A percentile compares a stretch with the other conserved stretches of the same genome.
These are phyloP conservation scores for Coemansia sp. DNA, from an alignment of 192 early-diverging fungal genomes.

Conservation along the genomic window DNA sequence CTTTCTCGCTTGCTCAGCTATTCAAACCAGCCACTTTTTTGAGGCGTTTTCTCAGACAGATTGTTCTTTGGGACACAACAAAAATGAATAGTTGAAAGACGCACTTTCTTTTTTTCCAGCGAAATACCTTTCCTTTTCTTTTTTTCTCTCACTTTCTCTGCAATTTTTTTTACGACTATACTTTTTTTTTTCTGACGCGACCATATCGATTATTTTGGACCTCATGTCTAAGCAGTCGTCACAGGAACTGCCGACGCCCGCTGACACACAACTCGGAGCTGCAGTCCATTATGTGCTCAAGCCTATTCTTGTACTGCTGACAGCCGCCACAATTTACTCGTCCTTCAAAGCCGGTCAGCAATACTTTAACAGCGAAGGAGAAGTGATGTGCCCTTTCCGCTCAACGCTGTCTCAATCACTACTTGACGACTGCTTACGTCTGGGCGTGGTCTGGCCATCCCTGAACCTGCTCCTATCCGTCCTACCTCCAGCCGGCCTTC, in stretches of 20 bases:
- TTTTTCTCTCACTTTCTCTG: neutral
- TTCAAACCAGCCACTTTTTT: no score
- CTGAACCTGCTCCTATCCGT: neutral
- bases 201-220: neutral
- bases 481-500: neutral
- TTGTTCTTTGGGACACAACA: no score
- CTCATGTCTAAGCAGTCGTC: neutral
- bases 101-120: neutral
- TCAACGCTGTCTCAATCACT: neutral
- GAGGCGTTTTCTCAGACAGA: no score
- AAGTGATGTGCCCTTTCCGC: neutral
- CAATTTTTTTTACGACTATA: neutral
- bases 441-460: neutral
- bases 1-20: no score
- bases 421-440: neutral
- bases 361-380: neutral
- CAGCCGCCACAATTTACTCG: neutral
- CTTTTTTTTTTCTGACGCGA: neutral
- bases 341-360: neutral
- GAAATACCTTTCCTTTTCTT: neutral
- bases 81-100: neutral
- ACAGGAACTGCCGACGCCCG: neutral
- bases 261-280: constrained; percentile 2
- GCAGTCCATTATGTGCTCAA: neutral
- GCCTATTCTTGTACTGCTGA: neutral